phyloP scores from a whole-genome alignment of 2,329 filamentous ascomycete species.

The Trichoderma semiorbis region DNA sequence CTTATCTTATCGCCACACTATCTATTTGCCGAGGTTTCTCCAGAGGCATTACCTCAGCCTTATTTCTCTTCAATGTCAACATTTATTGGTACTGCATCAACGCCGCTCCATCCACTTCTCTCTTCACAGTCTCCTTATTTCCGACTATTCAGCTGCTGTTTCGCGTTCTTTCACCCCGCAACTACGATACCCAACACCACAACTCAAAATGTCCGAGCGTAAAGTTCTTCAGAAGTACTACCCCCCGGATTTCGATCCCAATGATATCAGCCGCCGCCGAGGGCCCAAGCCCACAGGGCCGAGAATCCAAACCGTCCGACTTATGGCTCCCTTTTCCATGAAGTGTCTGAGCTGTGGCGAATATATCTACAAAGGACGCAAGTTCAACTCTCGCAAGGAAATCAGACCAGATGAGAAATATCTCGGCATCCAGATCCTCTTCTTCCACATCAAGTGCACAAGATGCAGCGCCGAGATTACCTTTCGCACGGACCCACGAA shows the following conservation, averaged over 20 bases:
- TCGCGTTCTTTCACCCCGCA: too few species aligned
- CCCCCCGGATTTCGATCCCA: slow-evolving; percentile 85
- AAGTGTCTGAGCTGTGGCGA: slow-evolving; percentile 55
- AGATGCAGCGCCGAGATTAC: slow-evolving; percentile 83
- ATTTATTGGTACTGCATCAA: not conserved
- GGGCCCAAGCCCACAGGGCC: slow-evolving; percentile 70
- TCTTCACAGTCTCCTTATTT: not conserved
- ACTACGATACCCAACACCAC: not conserved
- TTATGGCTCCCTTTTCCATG: slow-evolving; percentile 61
- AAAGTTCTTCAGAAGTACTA: slow-evolving; percentile 70
- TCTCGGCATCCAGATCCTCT: slow-evolving; percentile 79
- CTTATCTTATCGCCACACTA: slow-evolving; percentile 19
- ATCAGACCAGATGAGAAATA: slow-evolving; percentile 86
- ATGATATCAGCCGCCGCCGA: slow-evolving; percentile 67
- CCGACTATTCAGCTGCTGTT: not conserved
- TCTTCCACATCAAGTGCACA: slow-evolving; percentile 81
- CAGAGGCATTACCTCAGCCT: slow-evolving; percentile 4
- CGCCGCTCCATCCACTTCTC: not conserved
- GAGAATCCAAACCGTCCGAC: slow-evolving; percentile 77
- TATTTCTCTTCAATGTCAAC: not conserved
- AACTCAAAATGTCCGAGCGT: slow-evolving; percentile 71
- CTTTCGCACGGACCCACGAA: slow-evolving; percentile 92
- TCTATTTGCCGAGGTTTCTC: not conserved
- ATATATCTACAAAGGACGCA: slow-evolving; percentile 88
- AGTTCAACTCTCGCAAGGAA: slow-evolving; percentile 94